A percentile compares a stretch with the other conserved stretches of the same genome.
Conservation (phyloP, 75 land plant species). For the Azolla pinnata region DNA sequence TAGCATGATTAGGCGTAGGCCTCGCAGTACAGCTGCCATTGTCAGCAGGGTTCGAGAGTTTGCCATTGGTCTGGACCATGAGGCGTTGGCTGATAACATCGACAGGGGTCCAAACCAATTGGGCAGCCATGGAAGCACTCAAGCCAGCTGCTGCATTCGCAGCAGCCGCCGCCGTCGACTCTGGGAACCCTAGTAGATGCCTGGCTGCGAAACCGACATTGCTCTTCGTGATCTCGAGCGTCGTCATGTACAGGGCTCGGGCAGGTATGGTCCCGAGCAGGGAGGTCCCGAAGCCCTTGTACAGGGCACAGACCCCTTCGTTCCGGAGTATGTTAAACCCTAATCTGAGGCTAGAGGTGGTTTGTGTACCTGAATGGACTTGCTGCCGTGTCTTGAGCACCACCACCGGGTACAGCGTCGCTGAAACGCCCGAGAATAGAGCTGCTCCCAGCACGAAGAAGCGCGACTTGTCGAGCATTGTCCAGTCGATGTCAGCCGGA, state of each 20-base stretch:
- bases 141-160: constrained; percentile 83
- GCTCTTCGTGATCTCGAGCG: constrained; percentile 84
- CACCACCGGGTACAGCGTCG: constrained; percentile 63
- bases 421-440: constrained; percentile 86
- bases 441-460: constrained; percentile 90
- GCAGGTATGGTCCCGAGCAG: constrained; percentile 86
- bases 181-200: constrained; percentile 48
- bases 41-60: constrained; percentile 3
- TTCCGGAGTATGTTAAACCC: constrained; percentile 41
- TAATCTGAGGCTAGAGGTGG: constrained; percentile 29
- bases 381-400: constrained; percentile 79
- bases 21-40: too few species aligned
- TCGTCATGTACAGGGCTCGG: constrained; percentile 79
- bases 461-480: constrained; percentile 82
- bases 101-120: constrained; percentile 89
- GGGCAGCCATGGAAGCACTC: constrained; percentile 82
- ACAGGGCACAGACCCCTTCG: constrained; percentile 69
- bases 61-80: constrained; percentile 62
- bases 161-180: constrained; percentile 55
- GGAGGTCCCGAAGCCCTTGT: constrained; percentile 82
- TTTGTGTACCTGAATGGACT: constrained; percentile 22
- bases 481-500: constrained; percentile 89
- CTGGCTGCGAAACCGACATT: constrained; percentile 44
- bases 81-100: constrained; percentile 86
- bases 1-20: too few species aligned